Conservation (phyloP, 495 filamentous ascomycete genomes). For the Talaromyces stipitatus region DNA sequence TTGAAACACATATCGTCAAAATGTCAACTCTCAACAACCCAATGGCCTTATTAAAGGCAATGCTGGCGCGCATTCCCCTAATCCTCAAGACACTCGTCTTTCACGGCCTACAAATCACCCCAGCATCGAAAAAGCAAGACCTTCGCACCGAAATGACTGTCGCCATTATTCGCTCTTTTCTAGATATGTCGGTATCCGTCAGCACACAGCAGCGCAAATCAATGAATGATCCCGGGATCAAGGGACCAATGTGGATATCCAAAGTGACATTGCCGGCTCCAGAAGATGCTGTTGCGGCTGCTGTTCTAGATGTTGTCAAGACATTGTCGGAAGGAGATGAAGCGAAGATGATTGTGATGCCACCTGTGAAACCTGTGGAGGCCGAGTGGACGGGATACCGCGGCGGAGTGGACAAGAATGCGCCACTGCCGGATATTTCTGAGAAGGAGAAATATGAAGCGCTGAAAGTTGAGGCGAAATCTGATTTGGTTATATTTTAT, state of each 20-base stretch:
- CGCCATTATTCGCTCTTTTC: conserved; percentile 58
- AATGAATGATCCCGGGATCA: conserved; percentile 57
- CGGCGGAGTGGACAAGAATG: conserved; percentile 44
- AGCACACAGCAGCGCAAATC: conserved; percentile 56
- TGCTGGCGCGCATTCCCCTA: conserved; percentile 55
- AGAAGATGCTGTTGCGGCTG: conserved; percentile 47
- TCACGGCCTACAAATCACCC: conserved; percentile 59
- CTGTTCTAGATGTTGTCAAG: conserved; percentile 56
- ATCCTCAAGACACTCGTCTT: conserved; percentile 58
- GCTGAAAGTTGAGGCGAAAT: conserved; percentile 62
- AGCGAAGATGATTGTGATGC: conserved; percentile 38
- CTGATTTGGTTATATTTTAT: conserved; percentile 66
- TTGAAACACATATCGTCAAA: not conserved
- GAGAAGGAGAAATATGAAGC: conserved; percentile 65
- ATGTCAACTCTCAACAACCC: conserved; percentile 13
- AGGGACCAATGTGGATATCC: conserved; percentile 75
- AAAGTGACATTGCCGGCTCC: conserved; percentile 52
- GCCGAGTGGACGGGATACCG: conserved; percentile 86
- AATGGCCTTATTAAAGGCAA: conserved; percentile 33
- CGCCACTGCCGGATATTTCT: conserved; percentile 47
- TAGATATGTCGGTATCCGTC: conserved; percentile 41
- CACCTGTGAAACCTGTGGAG: conserved; percentile 52
- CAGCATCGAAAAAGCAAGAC: conserved; percentile 66
- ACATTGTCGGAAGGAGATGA: conserved; percentile 44
- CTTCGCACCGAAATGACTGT: conserved; percentile 68